A percentile compares a stretch with the other conserved stretches of the same genome.
Evolutionary conservation across 2,329 filamentous ascomycete genomes (phyloP).

Genomic region (Penicillium oxalicum): DNA sequence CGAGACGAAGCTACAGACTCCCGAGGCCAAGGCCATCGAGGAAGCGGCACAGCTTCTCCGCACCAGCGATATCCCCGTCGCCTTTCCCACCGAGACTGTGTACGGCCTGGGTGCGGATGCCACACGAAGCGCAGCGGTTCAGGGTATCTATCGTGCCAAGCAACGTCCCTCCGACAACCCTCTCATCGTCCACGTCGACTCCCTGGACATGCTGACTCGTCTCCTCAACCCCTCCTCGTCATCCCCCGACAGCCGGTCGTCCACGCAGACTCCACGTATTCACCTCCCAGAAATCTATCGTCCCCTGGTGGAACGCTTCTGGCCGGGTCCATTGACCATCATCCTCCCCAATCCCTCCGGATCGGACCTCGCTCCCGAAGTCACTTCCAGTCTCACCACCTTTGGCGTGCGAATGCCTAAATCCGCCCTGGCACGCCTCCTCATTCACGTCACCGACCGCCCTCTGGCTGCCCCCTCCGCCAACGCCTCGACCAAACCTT

Average conservation of each 20-base stretch:
- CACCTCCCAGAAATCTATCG: constrained; percentile 68
- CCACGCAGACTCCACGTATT: constrained; percentile 26
- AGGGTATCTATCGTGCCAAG: constrained; percentile 89
- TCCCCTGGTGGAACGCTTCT: constrained; percentile 73
- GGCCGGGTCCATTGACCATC: constrained; percentile 91
- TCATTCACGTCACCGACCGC: constrained; percentile 71
- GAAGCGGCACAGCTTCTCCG: constrained; percentile 63
- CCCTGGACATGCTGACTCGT: constrained; percentile 65
- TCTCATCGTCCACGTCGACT: constrained; percentile 85
- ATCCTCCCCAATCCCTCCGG: constrained; percentile 68
- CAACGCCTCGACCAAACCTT: constrained; percentile 89
- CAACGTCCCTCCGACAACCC: constrained; percentile 89
- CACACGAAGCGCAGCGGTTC: constrained; percentile 73
- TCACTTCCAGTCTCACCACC: constrained; percentile 75
- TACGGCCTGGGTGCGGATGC: constrained; percentile 97
- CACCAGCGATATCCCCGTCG: constrained; percentile 68
- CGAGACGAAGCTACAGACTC: constrained; percentile 32
- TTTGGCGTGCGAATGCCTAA: constrained; percentile 90
- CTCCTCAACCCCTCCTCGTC: constrained; percentile 46
- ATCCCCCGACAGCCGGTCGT: constrained; percentile 20
- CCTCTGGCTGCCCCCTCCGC: constrained; percentile 89
- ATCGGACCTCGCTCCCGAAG: constrained; percentile 75
- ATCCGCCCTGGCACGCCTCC: constrained; percentile 73
- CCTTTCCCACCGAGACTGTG: constrained; percentile 95
- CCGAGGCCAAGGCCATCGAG: constrained; percentile 50